Evolutionary conservation across 305 asterid genomes (phyloP), one percentile per base, ranked within the genome.

Genomic region (Fraxinus paxiana): DNA sequence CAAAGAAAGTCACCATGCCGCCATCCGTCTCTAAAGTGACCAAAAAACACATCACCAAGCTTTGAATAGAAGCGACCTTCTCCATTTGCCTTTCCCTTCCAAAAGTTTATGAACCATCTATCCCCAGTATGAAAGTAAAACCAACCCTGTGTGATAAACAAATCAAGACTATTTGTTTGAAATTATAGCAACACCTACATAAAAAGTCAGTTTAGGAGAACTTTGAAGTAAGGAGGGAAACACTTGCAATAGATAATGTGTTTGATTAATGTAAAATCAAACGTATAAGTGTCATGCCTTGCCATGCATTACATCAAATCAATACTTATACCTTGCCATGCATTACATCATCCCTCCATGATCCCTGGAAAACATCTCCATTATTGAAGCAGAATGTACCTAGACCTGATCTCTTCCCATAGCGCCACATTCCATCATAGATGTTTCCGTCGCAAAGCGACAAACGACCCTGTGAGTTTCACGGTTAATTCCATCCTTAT

Each of bases 61-160:
- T 87, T 89, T n/a, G 97, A 94, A 90, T 94, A 94, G 87, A 96
- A 94, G 73, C 99, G 92, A 70, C 97, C 94, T 89, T 94, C 98
- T 34, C 99, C 99, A 87, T 94, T 92, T 41, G 98, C 96, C 89
- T 93, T 94, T 79, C 98, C 98, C 89, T 93, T 96, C 98, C 99
- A 93, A 77, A 92, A 96, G 90, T 93, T 92, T 28, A 74, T 93
- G 76, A 94, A 96, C 98, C 99, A 96, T 76, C 99, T 88, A 83
- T 96, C 99, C 83, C 98, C 99, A 28, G 97, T 90, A 82, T 88
- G 93, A 83, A 96, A 96, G 89, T 94, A 96, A 80, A 92, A 86
- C 99, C 99, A 96, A 72, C 99, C 98, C 98, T 96, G 78, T 26
- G 78, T 77, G 77, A 73, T 73, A 67, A 28, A 73, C 70, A 82